phyloP scores from a whole-genome alignment of 2,329 filamentous ascomycete genomes.

The Aspergillus floridensis region DNA sequence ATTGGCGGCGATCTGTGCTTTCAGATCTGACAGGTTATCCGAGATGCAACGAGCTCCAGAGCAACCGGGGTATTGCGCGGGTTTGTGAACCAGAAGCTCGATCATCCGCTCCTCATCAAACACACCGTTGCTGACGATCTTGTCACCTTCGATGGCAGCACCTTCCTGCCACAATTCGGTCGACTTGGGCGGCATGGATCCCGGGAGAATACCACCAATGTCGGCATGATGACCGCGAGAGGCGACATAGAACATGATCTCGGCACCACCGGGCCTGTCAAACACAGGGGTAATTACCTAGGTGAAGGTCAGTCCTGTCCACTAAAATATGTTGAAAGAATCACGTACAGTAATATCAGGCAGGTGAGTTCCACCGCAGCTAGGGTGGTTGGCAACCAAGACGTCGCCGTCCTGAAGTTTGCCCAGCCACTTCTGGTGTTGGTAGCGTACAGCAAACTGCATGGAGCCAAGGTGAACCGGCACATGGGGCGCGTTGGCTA shows the following conservation, averaged over 20 bases:
- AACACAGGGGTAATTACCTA: constrained; percentile 72
- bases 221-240: constrained; percentile 80
- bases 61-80: constrained; percentile 71
- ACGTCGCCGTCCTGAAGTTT: constrained; percentile 77
- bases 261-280: constrained; percentile 57
- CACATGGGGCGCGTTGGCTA: constrained; percentile 68
- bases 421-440: constrained; percentile 76
- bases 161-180: constrained; percentile 50
- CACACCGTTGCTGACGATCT: constrained; percentile 71
- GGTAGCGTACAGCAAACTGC: constrained; percentile 78
- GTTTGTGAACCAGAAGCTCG: constrained; percentile 69
- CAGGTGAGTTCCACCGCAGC: constrained; percentile 78
- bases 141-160: constrained; percentile 46
- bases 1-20: constrained; percentile 83
- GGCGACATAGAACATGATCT: constrained; percentile 79
- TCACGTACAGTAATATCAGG: constrained; percentile 71
- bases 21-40: constrained; percentile 83
- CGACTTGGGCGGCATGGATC: constrained; percentile 70
- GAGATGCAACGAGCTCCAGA: constrained; percentile 73
- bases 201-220: constrained; percentile 78
- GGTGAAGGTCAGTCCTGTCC: neutral
- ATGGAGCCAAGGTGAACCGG: constrained; percentile 80
- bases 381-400: constrained; percentile 79
- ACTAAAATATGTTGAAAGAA: neutral
- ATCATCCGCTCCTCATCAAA: constrained; percentile 77